Conservation (phyloP, 768 basidiomycete genomes). For the Ephemerocybe angulata region DNA sequence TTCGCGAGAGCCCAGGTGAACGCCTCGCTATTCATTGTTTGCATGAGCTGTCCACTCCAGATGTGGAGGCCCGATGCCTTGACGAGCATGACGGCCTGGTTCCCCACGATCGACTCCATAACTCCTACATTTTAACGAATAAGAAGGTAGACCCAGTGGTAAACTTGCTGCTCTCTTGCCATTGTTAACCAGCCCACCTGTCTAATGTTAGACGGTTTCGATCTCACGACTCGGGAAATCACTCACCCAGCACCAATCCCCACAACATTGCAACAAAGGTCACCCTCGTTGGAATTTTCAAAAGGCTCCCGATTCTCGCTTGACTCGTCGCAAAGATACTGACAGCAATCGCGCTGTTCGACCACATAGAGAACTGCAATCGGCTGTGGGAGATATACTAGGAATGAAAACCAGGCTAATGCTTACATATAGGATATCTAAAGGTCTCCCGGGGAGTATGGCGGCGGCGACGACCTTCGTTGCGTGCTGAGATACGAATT, state of each 20-base stretch:
- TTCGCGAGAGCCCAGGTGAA: constrained; percentile 65
- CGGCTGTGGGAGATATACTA: background rate
- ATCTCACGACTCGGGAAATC: background rate
- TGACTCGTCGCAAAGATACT: constrained; percentile 53
- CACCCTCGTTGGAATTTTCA: constrained; percentile 64
- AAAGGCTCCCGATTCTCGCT: constrained; percentile 70
- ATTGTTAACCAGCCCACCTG: constrained; percentile 37
- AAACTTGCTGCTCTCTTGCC: constrained; percentile 20
- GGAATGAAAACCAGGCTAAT: background rate
- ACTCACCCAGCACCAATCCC: constrained; percentile 55
- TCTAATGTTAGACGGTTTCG: background rate
- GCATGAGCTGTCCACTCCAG: constrained; percentile 54
- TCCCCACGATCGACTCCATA: constrained; percentile 51
- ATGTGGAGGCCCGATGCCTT: constrained; percentile 54
- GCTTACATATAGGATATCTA: constrained; percentile 65
- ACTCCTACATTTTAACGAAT: constrained; percentile 38
- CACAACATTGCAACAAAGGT: constrained; percentile 66
- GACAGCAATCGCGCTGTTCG: constrained; percentile 55
- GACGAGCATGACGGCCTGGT: constrained; percentile 52
- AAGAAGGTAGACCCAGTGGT: background rate
- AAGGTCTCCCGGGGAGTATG: constrained; percentile 58
- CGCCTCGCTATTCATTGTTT: constrained; percentile 53
- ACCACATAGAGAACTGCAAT: constrained; percentile 62
- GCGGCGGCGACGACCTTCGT: constrained; percentile 66
- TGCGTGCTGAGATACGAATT: constrained; percentile 18